Conservation (phyloP, 768 basidiomycete genomes). For the Boletus reticuloceps region DNA sequence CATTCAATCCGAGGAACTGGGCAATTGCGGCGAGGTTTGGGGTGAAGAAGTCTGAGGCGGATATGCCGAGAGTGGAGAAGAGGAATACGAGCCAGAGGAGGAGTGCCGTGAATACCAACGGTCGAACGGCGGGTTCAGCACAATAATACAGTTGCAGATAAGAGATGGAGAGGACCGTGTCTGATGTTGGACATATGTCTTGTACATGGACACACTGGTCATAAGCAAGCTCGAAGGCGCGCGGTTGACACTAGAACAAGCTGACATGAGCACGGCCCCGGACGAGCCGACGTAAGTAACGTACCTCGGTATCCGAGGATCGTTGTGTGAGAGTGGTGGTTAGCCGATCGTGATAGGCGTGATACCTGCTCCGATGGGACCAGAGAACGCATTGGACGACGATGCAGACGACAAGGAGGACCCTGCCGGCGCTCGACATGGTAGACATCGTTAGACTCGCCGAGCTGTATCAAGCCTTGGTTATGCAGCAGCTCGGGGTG, state of each 20-base stretch:
- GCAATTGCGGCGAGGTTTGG: slow-evolving; percentile 93
- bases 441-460: background rate
- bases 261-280: too few relatives aligned
- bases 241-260: slow-evolving; percentile 59
- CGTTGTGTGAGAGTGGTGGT: background rate
- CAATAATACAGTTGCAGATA: slow-evolving; percentile 77
- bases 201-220: slow-evolving; percentile 67
- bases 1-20: slow-evolving; percentile 79
- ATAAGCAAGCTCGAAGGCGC: slow-evolving; percentile 42
- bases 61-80: slow-evolving; percentile 94
- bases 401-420: slow-evolving; percentile 52
- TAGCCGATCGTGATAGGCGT: slow-evolving; percentile 11
- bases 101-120: slow-evolving; percentile 59
- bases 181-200: slow-evolving; percentile 51
- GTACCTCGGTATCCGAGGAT: too few relatives aligned
- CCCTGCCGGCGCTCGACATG: slow-evolving; percentile 52
- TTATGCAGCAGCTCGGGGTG: too few relatives aligned
- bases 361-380: slow-evolving; percentile 55
- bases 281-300: too few relatives aligned
- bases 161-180: slow-evolving; percentile 66
- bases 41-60: slow-evolving; percentile 96
- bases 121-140: slow-evolving; percentile 50
- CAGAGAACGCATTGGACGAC: slow-evolving; percentile 60
- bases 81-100: slow-evolving; percentile 85
- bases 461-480: too few relatives aligned